A percentile compares a stretch with the other conserved stretches of the same genome.
Conservation (phyloP, 2,329 filamentous ascomycete genomes). For the Dendrostoma leiphaemia region DNA sequence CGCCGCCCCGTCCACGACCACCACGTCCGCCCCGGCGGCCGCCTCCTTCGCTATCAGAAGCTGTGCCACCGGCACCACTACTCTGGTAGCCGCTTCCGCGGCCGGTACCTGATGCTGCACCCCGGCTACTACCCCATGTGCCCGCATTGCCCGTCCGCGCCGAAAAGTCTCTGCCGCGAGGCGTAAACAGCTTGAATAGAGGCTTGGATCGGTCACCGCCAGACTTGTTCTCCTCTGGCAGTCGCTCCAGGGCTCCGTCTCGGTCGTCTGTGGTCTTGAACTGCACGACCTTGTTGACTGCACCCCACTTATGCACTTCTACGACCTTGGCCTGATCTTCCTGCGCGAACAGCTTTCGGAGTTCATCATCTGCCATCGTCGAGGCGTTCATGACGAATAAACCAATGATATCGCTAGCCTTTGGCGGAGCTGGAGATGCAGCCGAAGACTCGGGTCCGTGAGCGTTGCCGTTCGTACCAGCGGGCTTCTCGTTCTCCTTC, state of each 20-base stretch:
- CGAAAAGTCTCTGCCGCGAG: slow-evolving; percentile 52
- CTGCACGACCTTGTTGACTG: slow-evolving; percentile 79
- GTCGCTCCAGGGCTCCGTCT: slow-evolving; percentile 71
- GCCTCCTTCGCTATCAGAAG: slow-evolving; percentile 62
- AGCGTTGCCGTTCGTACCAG: slow-evolving; percentile 51
- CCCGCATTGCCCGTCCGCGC: slow-evolving; percentile 63
- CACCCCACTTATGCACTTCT: slow-evolving; percentile 75
- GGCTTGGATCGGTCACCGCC: slow-evolving; percentile 75
- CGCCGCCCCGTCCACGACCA: slow-evolving; percentile 53
- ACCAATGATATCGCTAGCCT: slow-evolving; percentile 67
- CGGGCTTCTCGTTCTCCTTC: slow-evolving; percentile 58
- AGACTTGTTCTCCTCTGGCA: slow-evolving; percentile 75
- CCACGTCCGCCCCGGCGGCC: slow-evolving; percentile 55
- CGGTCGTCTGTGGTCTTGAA: slow-evolving; percentile 80
- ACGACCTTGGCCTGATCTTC: slow-evolving; percentile 81
- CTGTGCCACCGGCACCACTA: slow-evolving; percentile 76
- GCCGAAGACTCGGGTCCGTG: slow-evolving; percentile 48
- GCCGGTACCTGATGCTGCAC: slow-evolving; percentile 51
- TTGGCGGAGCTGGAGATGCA: slow-evolving; percentile 54
- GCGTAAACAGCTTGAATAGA: slow-evolving; percentile 79
- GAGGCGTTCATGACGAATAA: slow-evolving; percentile 83
- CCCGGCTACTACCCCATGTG: slow-evolving; percentile 66
- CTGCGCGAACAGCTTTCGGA: slow-evolving; percentile 76
- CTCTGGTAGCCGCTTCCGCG: slow-evolving; percentile 78
- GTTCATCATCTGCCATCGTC: slow-evolving; percentile 72